Evolutionary conservation across 192 early-diverging fungal genomes (phyloP), one percentile per base, ranked within the genome.

Genomic region (Haplosporangium gracile): DNA sequence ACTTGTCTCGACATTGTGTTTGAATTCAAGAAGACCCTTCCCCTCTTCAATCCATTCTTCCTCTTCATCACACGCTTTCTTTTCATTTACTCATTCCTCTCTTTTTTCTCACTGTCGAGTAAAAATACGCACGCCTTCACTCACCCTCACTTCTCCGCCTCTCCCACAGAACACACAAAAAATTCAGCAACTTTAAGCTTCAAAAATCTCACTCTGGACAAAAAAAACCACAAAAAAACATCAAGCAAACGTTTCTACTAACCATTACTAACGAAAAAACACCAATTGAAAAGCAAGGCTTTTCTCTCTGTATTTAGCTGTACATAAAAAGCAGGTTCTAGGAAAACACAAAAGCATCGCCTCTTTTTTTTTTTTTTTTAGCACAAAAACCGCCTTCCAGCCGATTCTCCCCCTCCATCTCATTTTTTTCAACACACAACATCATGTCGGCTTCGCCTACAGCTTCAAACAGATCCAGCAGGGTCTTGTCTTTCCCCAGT

Each of bases 1-100:
- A 65, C 81, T 82, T 82, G 81, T 76, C 70, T 82, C 26, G 81
- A 76, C 81, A 82, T 76, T 72, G 81, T 76, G 81, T 42, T 60
- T 76, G 81, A 76, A 82, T 82, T 82, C 81, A 80, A 74, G 78
- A 73, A 79, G 71, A 70, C 70, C 72, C 36, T 45, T 72, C n/a
- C 72, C 49, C 69, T 51, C 40, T 53, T 73, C 53, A 13, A 20
- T 32, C 70, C 49, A 71, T 79, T 71, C n/a, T 16, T n/a, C 22
- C 38, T 38, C 70, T 38, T 10, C 39, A 24, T 71, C 70, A 71
- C 20, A 32, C 38, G 24, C 53, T n/a, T 22, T 15, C 47, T 74
- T 38, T 49, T 60, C 36, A 57, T 38, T 39, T 26, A 51, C 29
- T 49, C 45, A 34, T 60, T 51, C 43, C 22, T 34, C 11, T 43